Conservation (phyloP, 2,329 filamentous ascomycete genomes). For the Didymella segeticola region DNA sequence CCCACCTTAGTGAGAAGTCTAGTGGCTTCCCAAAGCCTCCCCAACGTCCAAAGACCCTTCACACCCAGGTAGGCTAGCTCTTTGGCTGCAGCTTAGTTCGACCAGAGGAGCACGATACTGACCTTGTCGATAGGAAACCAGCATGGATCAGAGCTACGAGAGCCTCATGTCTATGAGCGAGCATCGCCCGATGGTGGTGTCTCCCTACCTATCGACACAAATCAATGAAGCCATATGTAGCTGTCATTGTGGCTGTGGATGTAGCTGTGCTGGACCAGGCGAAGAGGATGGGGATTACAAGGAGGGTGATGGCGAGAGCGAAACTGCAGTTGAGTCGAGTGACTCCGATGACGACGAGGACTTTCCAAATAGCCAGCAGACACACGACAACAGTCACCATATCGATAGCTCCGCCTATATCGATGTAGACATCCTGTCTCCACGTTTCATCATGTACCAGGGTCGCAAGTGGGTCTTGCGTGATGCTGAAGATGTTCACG, state of each 20-base stretch:
- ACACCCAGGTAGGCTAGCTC: neutral
- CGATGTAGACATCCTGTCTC: neutral
- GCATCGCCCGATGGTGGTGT: constrained; percentile 9
- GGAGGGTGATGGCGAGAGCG: constrained; percentile 12
- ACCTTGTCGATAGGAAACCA: neutral
- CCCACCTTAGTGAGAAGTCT: neutral
- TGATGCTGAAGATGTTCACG: neutral
- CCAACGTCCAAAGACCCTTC: neutral
- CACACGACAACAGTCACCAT: neutral
- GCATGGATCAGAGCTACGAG: constrained; percentile 10
- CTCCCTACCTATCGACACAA: constrained; percentile 27
- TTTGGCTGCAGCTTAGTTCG: neutral
- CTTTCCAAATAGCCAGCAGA: neutral
- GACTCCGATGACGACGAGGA: neutral
- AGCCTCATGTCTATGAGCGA: constrained; percentile 3
- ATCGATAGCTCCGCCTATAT: neutral
- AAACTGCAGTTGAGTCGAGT: constrained; percentile 6
- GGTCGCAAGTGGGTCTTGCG: neutral
- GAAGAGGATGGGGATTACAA: constrained; percentile 10
- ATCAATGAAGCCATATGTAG: constrained; percentile 32
- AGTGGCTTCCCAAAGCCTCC: neutral
- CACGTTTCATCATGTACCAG: neutral
- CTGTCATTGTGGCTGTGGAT: constrained; percentile 34
- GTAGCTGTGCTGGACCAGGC: constrained; percentile 18
- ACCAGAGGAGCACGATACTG: neutral